A percentile compares a stretch with the other conserved stretches of the same genome.
Evolutionary conservation across 2,329 filamentous ascomycete genomes (phyloP).

Genomic region (Talaromyces atroroseus): DNA sequence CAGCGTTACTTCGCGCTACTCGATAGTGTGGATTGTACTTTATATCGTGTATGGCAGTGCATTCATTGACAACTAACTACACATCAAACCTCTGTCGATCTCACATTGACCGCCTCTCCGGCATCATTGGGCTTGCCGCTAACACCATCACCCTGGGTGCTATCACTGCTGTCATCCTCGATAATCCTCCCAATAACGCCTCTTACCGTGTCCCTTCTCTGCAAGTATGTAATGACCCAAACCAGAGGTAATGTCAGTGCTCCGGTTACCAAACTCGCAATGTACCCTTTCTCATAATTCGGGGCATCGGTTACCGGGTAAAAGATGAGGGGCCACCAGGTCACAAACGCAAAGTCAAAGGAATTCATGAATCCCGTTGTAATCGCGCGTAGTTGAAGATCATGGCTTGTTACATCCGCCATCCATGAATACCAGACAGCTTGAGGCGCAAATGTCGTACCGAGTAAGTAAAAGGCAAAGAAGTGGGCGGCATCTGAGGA

Average conservation of each 20-base stretch:
- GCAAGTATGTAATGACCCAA: slow-evolving; percentile 33
- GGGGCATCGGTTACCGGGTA: slow-evolving; percentile 39
- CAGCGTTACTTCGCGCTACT: too few relatives aligned
- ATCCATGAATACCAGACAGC: slow-evolving; percentile 47
- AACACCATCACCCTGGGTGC: neutral
- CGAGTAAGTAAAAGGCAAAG: slow-evolving; percentile 42
- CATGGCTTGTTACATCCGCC: slow-evolving; percentile 34
- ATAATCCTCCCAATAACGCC: slow-evolving; percentile 22
- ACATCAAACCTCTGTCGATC: slow-evolving; percentile 4
- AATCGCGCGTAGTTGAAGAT: slow-evolving; percentile 40
- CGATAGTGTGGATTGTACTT: too few relatives aligned
- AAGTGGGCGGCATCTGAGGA: slow-evolving; percentile 34
- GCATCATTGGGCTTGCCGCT: neutral
- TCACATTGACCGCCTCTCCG: neutral
- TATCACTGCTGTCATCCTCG: neutral
- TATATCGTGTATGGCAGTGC: too few relatives aligned
- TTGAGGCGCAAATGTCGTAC: slow-evolving; percentile 43
- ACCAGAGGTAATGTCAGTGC: slow-evolving; percentile 34
- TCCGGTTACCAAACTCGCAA: slow-evolving; percentile 37
- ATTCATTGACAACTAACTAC: neutral
- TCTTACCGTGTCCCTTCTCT: slow-evolving; percentile 23
- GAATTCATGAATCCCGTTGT: slow-evolving; percentile 43
- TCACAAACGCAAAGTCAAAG: slow-evolving; percentile 41
- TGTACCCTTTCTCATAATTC: slow-evolving; percentile 35
- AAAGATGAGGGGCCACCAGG: slow-evolving; percentile 39